These are phyloP conservation scores for Didymella arachidicola DNA, from an alignment of 2,329 filamentous ascomycete genomes.

Conservation along the genomic window DNA sequence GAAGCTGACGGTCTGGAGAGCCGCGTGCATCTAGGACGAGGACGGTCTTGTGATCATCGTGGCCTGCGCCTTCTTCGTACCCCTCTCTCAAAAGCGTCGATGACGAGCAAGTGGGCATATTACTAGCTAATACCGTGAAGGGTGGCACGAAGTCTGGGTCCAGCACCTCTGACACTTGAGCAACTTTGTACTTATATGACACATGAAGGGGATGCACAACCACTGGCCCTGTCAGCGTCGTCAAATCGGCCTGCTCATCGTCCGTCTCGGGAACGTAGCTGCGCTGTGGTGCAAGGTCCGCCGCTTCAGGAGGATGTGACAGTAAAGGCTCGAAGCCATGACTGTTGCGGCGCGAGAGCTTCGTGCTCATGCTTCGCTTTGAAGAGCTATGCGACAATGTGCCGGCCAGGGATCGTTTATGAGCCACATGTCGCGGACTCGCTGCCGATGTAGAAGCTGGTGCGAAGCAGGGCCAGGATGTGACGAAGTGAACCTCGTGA, in stretches of 20 bases:
- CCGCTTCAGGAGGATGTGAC: constrained; percentile 45
- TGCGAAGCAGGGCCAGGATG: constrained; percentile 62
- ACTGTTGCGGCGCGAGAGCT: constrained; percentile 40
- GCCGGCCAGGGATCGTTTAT: constrained; percentile 35
- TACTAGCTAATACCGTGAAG: constrained; percentile 32
- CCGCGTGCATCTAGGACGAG: constrained; percentile 61
- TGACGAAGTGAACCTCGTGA: constrained; percentile 63
- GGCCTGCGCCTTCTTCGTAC: constrained; percentile 20
- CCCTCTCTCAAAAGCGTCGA: constrained; percentile 22
- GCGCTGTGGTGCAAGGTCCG: constrained; percentile 37
- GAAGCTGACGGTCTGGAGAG: constrained; percentile 69
- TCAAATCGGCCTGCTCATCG: constrained; percentile 19
- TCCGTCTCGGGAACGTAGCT: constrained; percentile 32
- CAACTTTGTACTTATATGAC: constrained; percentile 48
- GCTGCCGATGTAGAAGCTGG: constrained; percentile 44
- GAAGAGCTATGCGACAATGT: constrained; percentile 44
- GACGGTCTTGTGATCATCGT: constrained; percentile 41
- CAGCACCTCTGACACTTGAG: constrained; percentile 46
- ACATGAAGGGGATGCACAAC: constrained; percentile 53
- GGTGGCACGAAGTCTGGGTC: constrained; percentile 38
- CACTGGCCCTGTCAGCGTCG: constrained; percentile 17
- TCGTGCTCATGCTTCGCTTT: constrained; percentile 39
- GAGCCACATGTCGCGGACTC: constrained; percentile 34
- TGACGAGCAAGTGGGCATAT: constrained; percentile 27
- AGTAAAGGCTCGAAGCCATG: constrained; percentile 48